These are phyloP conservation scores for Thalassiosira ordinaria DNA, from an alignment of 352 stramenopile species.

Conservation along the genomic window DNA sequence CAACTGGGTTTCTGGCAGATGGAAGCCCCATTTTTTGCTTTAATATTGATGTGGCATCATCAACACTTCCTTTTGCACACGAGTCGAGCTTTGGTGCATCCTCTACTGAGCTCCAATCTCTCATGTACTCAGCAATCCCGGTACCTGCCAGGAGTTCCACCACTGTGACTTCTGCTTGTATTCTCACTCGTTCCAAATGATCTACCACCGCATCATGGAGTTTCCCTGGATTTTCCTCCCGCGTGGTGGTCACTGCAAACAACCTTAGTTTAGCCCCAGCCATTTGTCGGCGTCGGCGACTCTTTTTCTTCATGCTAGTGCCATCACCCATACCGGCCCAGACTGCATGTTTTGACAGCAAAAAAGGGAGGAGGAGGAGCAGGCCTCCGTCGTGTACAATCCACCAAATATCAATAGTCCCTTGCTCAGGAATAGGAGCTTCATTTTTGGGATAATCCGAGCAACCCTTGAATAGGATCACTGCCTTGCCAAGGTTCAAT, in stretches of 20 bases:
- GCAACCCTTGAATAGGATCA: conserved; percentile 82
- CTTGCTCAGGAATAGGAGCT: conserved; percentile 23
- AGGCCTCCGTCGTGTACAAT: conserved; percentile 81
- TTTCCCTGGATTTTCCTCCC: conserved; percentile 48
- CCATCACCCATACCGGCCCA: conserved; percentile 24
- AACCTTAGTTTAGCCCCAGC: conserved; percentile 48
- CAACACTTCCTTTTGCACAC: neutral
- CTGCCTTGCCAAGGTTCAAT: conserved; percentile 75
- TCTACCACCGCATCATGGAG: conserved; percentile 47
- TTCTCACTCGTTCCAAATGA: conserved; percentile 57
- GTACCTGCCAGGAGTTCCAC: conserved; percentile 54
- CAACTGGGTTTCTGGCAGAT: conserved; percentile 22
- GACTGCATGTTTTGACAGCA: conserved; percentile 55
- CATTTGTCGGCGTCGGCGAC: conserved; percentile 5
- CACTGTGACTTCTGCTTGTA: conserved; percentile 55
- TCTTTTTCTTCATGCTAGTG: conserved; percentile 13
- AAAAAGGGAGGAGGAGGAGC: conserved; percentile 62
- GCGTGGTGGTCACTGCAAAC: conserved; percentile 63
- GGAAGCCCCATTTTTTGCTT: neutral
- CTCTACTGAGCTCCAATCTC: conserved; percentile 37
- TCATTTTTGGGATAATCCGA: conserved; percentile 51
- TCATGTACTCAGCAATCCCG: conserved; percentile 59
- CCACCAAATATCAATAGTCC: conserved; percentile 87
- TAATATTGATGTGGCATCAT: conserved; percentile 8
- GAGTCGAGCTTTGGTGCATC: conserved; percentile 10